A percentile compares a stretch with the other conserved stretches of the same genome.
Evolutionary conservation across 768 basidiomycete genomes (phyloP).

Genomic region (Agaricus bisporus): DNA sequence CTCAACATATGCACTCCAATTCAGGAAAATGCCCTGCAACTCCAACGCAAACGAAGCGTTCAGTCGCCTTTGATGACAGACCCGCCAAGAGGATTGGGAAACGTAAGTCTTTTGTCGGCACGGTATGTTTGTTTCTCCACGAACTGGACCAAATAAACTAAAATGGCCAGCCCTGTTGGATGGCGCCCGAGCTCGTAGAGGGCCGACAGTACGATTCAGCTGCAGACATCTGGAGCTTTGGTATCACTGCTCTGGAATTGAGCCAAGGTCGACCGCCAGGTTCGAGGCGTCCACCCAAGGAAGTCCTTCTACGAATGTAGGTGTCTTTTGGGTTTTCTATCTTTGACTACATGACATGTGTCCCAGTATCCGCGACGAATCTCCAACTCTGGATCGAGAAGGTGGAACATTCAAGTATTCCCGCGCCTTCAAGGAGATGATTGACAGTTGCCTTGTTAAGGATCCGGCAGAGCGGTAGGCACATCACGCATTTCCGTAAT

Average conservation of each 20-base stretch:
- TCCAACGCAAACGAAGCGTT: conserved; percentile 19
- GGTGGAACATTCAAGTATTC: conserved; percentile 72
- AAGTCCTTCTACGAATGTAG: conserved; percentile 71
- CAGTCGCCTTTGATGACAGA: conserved; percentile 27
- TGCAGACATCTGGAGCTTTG: conserved; percentile 96
- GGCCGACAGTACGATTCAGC: conserved; percentile 78
- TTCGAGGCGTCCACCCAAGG: conserved; percentile 66
- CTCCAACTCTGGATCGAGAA: conserved; percentile 73
- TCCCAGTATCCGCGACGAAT: conserved; percentile 62
- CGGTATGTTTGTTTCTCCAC: conserved; percentile 38
- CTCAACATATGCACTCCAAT: conserved; percentile 22
- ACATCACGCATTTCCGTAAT: not conserved
- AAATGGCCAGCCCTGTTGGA: conserved; percentile 74
- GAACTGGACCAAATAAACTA: not conserved
- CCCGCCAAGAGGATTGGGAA: conserved; percentile 47
- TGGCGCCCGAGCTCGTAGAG: conserved; percentile 92
- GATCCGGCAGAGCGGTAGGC: conserved; percentile 71
- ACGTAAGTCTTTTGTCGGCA: conserved; percentile 90
- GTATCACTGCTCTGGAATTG: conserved; percentile 90
- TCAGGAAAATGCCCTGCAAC: conserved; percentile 22
- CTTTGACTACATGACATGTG: not conserved
- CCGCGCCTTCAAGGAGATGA: conserved; percentile 74
- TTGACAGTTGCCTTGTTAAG: conserved; percentile 79
- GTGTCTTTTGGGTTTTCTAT: conserved; percentile 9
- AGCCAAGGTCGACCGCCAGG: conserved; percentile 85